Base-by-base conservation (phyloP, 108 stramenopile genomes). In the Licmophora abbreviata region DNA sequence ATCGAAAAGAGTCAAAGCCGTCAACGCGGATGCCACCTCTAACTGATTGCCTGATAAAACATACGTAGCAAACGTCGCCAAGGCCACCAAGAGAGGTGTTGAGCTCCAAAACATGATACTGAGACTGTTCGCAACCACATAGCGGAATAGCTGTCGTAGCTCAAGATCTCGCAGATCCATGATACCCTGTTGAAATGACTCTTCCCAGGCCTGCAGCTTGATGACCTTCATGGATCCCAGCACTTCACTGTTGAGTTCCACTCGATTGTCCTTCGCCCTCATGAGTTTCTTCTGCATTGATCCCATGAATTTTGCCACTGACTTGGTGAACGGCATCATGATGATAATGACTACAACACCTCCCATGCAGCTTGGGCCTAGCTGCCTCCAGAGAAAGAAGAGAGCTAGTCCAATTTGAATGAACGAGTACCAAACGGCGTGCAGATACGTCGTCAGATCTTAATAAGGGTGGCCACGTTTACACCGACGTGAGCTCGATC, bases 161-260 rank as follows among this genome's bases (percentile, higher is more conserved):
- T 97, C 97, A 1, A 37, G 29, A 8, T 77, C 56, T 20, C 96
- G 80, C 23, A 93, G 58, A 0, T 51, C 34, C 24, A 62, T 7
- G 18, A 89, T 72, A 48, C 69, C 54, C 17, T 60, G 43, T 27
- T 57, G 56, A 66, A 91, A 90, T 29, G 77, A 51, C 33, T 73
- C 73, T 63, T 95, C 94, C 94, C 94, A 97, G 9, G 89, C 97
- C 58, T 93, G 88, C 12, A 93, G 66, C 66, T 98, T 98, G 65
- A 98, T 69, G 30, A 94, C 73, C 68, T 94, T 94, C 76, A 95
- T 95, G 26, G 71, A 64, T 5, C 63, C 54, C 49, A 98, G 47
- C 15, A 87, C 77, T 60, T 98, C 97, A 46, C 68, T 73, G 38
- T 92, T 95, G 32, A 85, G n/a, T 36, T 93, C 70, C 7, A 94